phyloP scores from a whole-genome alignment of 2,329 filamentous ascomycete species.

The Penicillium sumatraense region DNA sequence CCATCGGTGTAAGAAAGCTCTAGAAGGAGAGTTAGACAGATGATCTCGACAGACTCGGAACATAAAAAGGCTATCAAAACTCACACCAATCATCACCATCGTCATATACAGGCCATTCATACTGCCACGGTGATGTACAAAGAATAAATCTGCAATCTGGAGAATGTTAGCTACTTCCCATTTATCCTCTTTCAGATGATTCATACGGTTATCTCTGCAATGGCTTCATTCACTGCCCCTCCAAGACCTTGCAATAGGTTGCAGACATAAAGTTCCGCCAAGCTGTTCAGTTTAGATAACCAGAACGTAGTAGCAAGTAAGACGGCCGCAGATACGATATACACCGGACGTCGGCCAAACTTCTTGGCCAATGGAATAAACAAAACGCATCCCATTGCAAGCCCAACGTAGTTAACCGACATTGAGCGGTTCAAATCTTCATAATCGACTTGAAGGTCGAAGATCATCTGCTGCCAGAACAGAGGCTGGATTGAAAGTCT shows the following conservation, averaged over 20 bases:
- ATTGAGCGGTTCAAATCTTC: constrained; percentile 50
- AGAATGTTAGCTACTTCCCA: not conserved
- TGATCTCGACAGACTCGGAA: not conserved
- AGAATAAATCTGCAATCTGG: constrained; percentile 54
- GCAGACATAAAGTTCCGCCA: constrained; percentile 49
- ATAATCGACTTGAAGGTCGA: constrained; percentile 50
- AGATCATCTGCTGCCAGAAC: constrained; percentile 53
- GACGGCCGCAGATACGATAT: constrained; percentile 47
- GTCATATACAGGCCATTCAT: constrained; percentile 58
- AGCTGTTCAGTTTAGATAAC: constrained; percentile 47
- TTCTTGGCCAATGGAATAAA: constrained; percentile 55
- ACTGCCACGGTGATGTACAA: constrained; percentile 54
- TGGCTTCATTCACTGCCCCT: constrained; percentile 47
- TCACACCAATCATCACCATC: constrained; percentile 42
- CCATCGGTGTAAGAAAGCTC: constrained; percentile 41
- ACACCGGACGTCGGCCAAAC: constrained; percentile 52
- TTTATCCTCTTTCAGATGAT: constrained; percentile 37
- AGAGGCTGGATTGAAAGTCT: constrained; percentile 46
- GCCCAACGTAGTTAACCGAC: constrained; percentile 51
- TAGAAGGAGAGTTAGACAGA: constrained; percentile 6
- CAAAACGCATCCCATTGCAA: constrained; percentile 51
- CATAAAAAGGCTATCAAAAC: constrained; percentile 26
- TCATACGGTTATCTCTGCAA: constrained; percentile 48
- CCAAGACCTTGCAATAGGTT: constrained; percentile 49
- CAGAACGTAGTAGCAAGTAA: constrained; percentile 48